Evolutionary conservation across 1,284 basidiomycete species (phyloP), one percentile per base, ranked within the genome.

Genomic region (Austroboletus niveus): DNA sequence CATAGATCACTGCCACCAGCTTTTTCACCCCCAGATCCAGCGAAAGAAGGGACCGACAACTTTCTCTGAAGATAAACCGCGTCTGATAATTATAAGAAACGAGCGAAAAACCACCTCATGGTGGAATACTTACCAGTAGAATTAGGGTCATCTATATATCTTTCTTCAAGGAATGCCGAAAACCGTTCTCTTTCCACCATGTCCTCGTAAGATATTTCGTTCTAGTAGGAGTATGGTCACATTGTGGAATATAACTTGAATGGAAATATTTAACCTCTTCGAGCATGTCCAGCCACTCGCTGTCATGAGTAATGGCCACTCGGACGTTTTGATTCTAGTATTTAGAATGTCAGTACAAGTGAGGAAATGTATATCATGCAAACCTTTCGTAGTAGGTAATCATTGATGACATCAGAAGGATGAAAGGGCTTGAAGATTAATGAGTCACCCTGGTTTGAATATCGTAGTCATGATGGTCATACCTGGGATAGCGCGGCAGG

Each of bases 351-450:
- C 15, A 29, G 27, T 34, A 5, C 7, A 17, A 11, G 10, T 4
- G 9, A 4, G 15, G 2, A 1, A 14, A 6, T 14, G 17, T 30
- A 30, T 30, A 30, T 10, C 29, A 30, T 30, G 15, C 38, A n/a
- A 34, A 44, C 51, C 36, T 29, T 29, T 8, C 4, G 8, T 4
- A 52, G 22, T 14, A 52, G 4, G 29, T 52, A 52, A 10, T 2
- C 35, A n/a, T 52, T 52, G 3, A 52, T 52, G 3, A 52, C n/a
- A 4, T 52, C 42, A 4, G 49, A 52, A 11, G 49, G 51, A n/a
- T 52, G 36, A 14, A 20, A 39, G 4, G 7, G 15, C 5, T n/a
- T 17, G 15, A 20, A 39, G 4, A 8, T 29, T 29, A 8, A 7
- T 7, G 7, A 29, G 27, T 29, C 5, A 29, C 8, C 27, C 1